Percentiles rank a stretch among this genome's conserved stretches.
Evolutionary conservation across 371 early-diverging fungal species (phyloP).

Genomic region (Mortierella sp.): DNA sequence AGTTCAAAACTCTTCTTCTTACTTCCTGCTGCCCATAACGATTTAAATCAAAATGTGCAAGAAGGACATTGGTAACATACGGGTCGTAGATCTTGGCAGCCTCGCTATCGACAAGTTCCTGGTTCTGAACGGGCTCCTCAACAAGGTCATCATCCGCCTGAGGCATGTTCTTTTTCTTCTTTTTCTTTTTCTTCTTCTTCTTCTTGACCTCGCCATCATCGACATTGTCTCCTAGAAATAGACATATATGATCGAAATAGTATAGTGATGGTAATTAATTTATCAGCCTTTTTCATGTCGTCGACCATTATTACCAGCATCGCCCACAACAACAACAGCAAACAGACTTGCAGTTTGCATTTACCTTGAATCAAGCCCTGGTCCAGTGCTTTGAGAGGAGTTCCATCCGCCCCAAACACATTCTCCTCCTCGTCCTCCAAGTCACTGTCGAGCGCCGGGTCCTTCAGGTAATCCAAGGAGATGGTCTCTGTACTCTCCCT

Average conservation of each 20-base stretch:
- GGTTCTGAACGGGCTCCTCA: conserved; percentile 10
- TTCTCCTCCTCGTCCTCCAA: not conserved
- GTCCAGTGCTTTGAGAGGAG: no score
- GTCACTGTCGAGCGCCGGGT: not conserved
- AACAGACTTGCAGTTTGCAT: no score
- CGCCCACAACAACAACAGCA: no score
- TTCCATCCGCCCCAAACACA: not conserved
- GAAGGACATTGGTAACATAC: conserved; percentile 9
- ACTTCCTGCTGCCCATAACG: not conserved
- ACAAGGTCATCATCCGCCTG: conserved; percentile 23
- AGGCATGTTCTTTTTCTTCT: conserved; percentile 20
- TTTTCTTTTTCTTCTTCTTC: conserved; percentile 32
- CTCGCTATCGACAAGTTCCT: not conserved
- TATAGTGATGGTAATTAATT: no score
- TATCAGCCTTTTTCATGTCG: no score
- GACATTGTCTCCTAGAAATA: not conserved
- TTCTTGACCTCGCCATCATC: conserved; percentile 13
- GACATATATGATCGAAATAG: no score
- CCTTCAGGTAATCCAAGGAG: not conserved
- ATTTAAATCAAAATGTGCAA: not conserved
- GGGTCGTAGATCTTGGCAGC: conserved; percentile 22
- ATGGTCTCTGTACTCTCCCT: no score
- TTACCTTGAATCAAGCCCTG: no score
- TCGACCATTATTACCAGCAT: no score
- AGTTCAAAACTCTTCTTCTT: no score